These are phyloP conservation scores for Nicotiana undulata DNA, from an alignment of 257 asterid species.

Conservation along the genomic window DNA sequence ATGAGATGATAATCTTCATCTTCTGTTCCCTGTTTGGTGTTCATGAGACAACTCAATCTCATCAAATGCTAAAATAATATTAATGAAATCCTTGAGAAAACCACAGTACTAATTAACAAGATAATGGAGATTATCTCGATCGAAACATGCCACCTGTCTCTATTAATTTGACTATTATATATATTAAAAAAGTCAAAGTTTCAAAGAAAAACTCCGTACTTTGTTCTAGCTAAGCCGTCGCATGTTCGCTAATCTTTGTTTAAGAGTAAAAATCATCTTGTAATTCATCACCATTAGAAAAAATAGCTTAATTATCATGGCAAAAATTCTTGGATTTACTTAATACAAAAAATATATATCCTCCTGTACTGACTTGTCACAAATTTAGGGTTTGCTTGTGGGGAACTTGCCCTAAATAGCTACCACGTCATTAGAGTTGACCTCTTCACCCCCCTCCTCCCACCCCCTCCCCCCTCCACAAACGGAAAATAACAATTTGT, in stretches of 20 bases:
- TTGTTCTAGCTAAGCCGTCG: slow-evolving; percentile 1
- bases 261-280: background rate
- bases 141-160: slow-evolving; percentile 16
- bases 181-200: background rate
- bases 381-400: slow-evolving; percentile 12
- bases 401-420: slow-evolving; percentile 36
- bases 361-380: slow-evolving; percentile 38
- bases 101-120: background rate
- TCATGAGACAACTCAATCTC: slow-evolving; percentile 21
- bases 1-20: slow-evolving; percentile 3
- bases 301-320: background rate
- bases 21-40: slow-evolving; percentile 26
- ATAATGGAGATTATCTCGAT: background rate
- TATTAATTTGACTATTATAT: background rate
- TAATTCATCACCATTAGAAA: background rate
- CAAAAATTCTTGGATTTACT: slow-evolving; percentile 14
- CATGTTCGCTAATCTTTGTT: background rate
- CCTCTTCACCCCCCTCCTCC: background rate
- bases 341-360: slow-evolving; percentile 13
- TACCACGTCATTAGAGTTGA: slow-evolving; percentile 36
- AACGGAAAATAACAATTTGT: background rate
- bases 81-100: background rate
- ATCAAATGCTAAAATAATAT: slow-evolving; percentile 2
- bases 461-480: background rate
- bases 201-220: background rate